Conservation (phyloP, 176 grass and related monocot species). For the maize (Zea mays) region Zm-B73-REFERENCE-NAM-5.0 NC_050099.1:182101501-182102000, state of each 20-base stretch:
- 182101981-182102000: slow-evolving; percentile 5
- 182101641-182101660: slow-evolving; percentile 97
- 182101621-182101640: slow-evolving; percentile 90
- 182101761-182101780: background rate
- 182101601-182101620: slow-evolving; percentile 76
- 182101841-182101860: slow-evolving; percentile 13
- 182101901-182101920: slow-evolving; percentile 75
- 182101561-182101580: slow-evolving; percentile 22
- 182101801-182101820: slow-evolving; percentile 19
- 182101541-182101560: slow-evolving; percentile 38
- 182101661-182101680: slow-evolving; percentile 70
- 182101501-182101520: slow-evolving; percentile 95
- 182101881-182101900: slow-evolving; percentile 75
- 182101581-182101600: slow-evolving; percentile 24
- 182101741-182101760: too few species aligned
- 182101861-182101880: slow-evolving; percentile 9
- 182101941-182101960: slow-evolving; percentile 78
- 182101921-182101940: slow-evolving; percentile 69
- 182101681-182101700: slow-evolving; percentile 21
- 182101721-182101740: too few species aligned
- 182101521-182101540: slow-evolving; percentile 63
- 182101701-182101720: background rate
- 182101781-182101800: background rate
- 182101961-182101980: slow-evolving; percentile 75
- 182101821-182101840: slow-evolving; percentile 12